Evolutionary conservation across 805 yeast species (phyloP).

Genomic region (Cyberlindnera euphorbiiphila): DNA sequence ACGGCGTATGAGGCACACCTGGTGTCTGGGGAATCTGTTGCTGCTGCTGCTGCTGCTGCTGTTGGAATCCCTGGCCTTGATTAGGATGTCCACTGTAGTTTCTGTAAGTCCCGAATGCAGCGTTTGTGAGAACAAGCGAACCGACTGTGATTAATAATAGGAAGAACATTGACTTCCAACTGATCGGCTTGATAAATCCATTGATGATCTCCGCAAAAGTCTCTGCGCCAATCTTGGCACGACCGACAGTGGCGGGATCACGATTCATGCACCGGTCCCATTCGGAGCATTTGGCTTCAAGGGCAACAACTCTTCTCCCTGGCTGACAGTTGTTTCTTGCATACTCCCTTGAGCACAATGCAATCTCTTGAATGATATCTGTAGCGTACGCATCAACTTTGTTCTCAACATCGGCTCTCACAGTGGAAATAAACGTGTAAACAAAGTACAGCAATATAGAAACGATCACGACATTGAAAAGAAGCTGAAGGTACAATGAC

Average conservation of each 20-base stretch:
- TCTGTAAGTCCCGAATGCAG: conserved; percentile 43
- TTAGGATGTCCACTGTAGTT: conserved; percentile 22
- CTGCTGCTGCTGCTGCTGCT: conserved; percentile 13
- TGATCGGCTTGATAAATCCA: conserved; percentile 67
- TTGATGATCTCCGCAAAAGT: conserved; percentile 80
- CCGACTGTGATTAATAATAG: conserved; percentile 46
- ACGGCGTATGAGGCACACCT: conserved; percentile 19
- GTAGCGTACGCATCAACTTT: conserved; percentile 61
- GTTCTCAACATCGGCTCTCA: conserved; percentile 64
- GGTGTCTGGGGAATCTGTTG: conserved; percentile 18
- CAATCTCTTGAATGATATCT: conserved; percentile 60
- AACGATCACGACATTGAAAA: conserved; percentile 52
- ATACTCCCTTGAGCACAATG: conserved; percentile 66
- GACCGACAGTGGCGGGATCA: conserved; percentile 65
- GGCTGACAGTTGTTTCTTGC: conserved; percentile 67
- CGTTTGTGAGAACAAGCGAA: conserved; percentile 46
- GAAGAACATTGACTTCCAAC: conserved; percentile 61
- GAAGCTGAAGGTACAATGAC: conserved; percentile 60
- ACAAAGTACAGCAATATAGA: conserved; percentile 48
- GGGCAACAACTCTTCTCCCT: conserved; percentile 64
- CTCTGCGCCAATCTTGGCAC: conserved; percentile 72
- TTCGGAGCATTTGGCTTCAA: conserved; percentile 61
- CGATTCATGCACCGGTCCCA: conserved; percentile 84
- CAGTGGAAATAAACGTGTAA: conserved; percentile 48
- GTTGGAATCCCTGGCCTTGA: conserved; percentile 3